phyloP scores from a whole-genome alignment of 1,284 basidiomycete species.

The Trichosporon coremiiforme region DNA sequence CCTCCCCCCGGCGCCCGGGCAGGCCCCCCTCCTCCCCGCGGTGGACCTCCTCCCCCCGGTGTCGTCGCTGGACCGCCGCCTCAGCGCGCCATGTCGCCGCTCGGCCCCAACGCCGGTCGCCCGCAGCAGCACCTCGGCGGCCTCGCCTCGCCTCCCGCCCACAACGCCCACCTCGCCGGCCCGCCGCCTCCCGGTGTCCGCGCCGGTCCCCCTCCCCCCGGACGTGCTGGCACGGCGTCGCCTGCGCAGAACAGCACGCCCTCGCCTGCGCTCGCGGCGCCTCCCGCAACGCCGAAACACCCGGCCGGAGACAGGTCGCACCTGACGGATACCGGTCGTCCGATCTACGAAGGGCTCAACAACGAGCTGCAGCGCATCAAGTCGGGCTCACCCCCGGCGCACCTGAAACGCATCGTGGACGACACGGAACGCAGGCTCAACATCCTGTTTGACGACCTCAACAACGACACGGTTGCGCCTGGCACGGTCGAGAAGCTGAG shows the following conservation, averaged over 20 bases:
- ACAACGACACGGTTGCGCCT: constrained; percentile 82
- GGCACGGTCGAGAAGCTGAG: constrained; percentile 69
- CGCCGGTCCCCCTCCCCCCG: constrained; percentile 42
- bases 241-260: constrained; percentile 28
- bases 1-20: constrained; percentile 41
- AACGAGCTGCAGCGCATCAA: constrained; percentile 67
- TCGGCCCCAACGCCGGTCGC: constrained; percentile 35
- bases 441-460: constrained; percentile 83
- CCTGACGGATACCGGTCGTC: constrained; percentile 71
- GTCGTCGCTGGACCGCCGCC: constrained; percentile 60
- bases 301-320: constrained; percentile 88
- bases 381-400: constrained; percentile 63
- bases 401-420: constrained; percentile 78
- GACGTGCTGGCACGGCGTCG: constrained; percentile 33
- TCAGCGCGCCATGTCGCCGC: constrained; percentile 55
- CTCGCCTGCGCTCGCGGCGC: constrained; percentile 38
- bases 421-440: constrained; percentile 87
- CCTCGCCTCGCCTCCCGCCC: constrained; percentile 29
- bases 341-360: constrained; percentile 69
- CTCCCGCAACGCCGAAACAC: constrained; percentile 60
- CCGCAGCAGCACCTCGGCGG: constrained; percentile 29
- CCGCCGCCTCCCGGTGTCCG: constrained; percentile 40
- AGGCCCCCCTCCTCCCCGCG: constrained; percentile 39
- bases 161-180: constrained; percentile 32
- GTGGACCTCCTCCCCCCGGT: constrained; percentile 57